Conservation (phyloP, 768 basidiomycete genomes). For the Leccinum ochraceum region DNA sequence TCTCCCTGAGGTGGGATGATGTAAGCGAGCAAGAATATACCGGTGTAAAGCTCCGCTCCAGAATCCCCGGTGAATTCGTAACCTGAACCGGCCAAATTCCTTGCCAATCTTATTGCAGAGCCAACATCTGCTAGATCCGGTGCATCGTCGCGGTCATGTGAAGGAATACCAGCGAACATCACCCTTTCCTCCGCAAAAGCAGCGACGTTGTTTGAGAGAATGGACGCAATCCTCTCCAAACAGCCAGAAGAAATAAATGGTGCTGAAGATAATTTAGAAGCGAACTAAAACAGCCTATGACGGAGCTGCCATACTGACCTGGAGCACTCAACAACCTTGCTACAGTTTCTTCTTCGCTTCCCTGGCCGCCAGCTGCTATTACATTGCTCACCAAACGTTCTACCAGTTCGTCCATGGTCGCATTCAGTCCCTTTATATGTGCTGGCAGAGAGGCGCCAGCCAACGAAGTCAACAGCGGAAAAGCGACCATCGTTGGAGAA, state of each 20-base stretch:
- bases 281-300: not conserved
- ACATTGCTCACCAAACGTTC: conserved; percentile 18
- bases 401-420: conserved; percentile 48
- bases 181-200: conserved; percentile 17
- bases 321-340: conserved; percentile 18
- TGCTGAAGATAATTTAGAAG: conserved; percentile 12
- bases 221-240: conserved; percentile 17
- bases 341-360: conserved; percentile 1
- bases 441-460: conserved; percentile 41
- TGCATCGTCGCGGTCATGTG: conserved; percentile 2
- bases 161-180: conserved; percentile 13
- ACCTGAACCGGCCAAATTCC: conserved; percentile 18
- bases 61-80: conserved; percentile 21
- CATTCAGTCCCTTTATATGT: conserved; percentile 44
- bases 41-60: conserved; percentile 22
- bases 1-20: conserved; percentile 17
- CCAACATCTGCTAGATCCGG: conserved; percentile 1
- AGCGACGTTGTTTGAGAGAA: conserved; percentile 18
- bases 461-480: conserved; percentile 46
- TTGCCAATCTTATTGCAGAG: conserved; percentile 14
- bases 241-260: conserved; percentile 24
- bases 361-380: not conserved
- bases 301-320: conserved; percentile 20
- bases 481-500: conserved; percentile 25
- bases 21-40: conserved; percentile 26